Evolutionary conservation across 805 yeast genomes (phyloP), one percentile per base, ranked within the genome.

Genomic region (Lipomyces spencermartinsiae): DNA sequence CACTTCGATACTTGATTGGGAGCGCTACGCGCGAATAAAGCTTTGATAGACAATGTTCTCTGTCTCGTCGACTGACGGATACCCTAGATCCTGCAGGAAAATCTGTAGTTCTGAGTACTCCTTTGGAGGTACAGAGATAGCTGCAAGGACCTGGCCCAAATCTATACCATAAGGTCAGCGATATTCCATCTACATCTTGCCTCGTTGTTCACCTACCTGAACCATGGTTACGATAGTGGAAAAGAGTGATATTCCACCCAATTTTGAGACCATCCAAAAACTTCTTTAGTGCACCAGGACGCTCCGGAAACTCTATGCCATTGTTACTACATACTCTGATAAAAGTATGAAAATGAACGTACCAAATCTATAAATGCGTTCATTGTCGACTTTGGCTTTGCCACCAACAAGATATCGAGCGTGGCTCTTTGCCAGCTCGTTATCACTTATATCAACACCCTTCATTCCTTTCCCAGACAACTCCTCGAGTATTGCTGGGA

Each of bases 391-490:
- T 29, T 83, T 79, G 0, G 93, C 86, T 68, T 90, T 88, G 67
- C 99, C 99, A 67, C 99, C 99, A 31, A 95, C 97, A 71, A 95
- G 83, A 78, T 95, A 96, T 78, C 99, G 86, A 51, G 98, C 98
- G 76, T 95, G 99, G 49, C 93, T 86, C 80, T 95, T 95, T 56
- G 99, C 99, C 82, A 95, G 85, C 77, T 93, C 97, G 77, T 96
- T 93, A 67, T 91, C 91, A 19, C 97, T 90, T 66, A 95, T 89
- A 76, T 95, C 98, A 63, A 85, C 83, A 1, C 93, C 97, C 56
- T 83, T 82, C 79, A 91, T 90, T 16, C 93, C 94, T 1, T 84
- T 79, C 25, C 34, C 33, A 19, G 43, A 53, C 37, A 66, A 39
- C 43, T 84, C 83, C 61, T 83, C 83, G 64, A 88, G 77, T 35